Evolutionary conservation across 805 yeast genomes (phyloP), one percentile per base, ranked within the genome.

Genomic region (Pichia californica): DNA sequence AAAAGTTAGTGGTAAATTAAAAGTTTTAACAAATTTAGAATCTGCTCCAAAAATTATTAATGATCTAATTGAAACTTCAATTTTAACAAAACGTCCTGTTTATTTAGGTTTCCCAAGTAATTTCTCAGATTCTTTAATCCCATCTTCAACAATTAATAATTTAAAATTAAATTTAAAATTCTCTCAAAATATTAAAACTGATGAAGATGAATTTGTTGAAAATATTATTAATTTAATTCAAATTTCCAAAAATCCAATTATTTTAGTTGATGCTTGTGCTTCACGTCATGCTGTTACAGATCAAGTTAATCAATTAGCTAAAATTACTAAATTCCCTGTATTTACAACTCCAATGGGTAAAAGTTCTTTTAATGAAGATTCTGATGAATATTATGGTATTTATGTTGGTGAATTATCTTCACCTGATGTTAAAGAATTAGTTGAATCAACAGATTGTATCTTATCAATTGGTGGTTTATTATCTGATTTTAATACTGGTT

Each of bases 261-360:
- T 87, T 56, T 70, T 86, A 55, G 87, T 86, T 36, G 95, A 86
- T 68, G 95, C 95, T 37, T 86, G 95, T 73, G 87, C 89, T 47
- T 68, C 81, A 38, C 76, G 95, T 68, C 94, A 86, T 67, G 69
- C 71, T 52, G 83, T 81, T 51, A 73, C 71, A 58, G 63, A 64
- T n/a, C 86, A 81, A 63, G 81, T 84, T 47, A 69, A 66, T 49
- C 65, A 71, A 53, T 73, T 86, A 59, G 81, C 82, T 40, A 74
- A 76, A 44, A 61, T 68, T 46, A 83, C 94, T 39, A 78, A 82
- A 62, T 85, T 79, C 79, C 91, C 93, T 36, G 81, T 83, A 38
- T 86, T 78, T 64, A 82, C 82, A 44, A 87, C 95, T 42, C 95
- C 95, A 55, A 84, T 86, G 93, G 95, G 95, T 66, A 86, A 86